Conservation (phyloP, 495 filamentous ascomycete genomes). For the Aeminium ludgeri region DNA sequence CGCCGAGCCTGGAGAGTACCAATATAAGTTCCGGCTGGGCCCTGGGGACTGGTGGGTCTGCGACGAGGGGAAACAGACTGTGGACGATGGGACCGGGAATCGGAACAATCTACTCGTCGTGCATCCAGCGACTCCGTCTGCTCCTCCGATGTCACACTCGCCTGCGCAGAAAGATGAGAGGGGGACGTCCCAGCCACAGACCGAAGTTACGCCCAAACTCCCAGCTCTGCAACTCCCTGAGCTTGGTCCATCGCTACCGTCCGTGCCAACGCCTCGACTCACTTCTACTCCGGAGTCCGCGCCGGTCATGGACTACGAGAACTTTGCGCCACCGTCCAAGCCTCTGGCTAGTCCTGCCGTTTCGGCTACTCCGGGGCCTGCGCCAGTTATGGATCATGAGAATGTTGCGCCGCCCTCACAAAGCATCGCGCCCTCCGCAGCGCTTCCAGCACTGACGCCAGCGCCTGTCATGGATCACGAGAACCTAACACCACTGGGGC, state of each 20-base stretch:
- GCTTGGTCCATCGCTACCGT: no score
- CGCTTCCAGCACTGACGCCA: not conserved
- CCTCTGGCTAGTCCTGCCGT: not conserved
- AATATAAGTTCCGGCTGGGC: constrained; percentile 56
- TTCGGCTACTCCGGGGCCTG: not conserved
- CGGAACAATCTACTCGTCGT: constrained; percentile 39
- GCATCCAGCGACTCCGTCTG: not conserved
- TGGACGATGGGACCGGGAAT: constrained; percentile 38
- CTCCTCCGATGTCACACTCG: no score
- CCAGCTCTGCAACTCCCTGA: no score
- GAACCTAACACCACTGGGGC: not conserved
- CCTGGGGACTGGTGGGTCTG: constrained; percentile 47
- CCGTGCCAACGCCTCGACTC: no score
- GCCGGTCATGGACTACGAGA: constrained; percentile 10
- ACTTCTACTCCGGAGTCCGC: not conserved
- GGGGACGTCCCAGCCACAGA: no score
- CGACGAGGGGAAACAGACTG: constrained; percentile 37
- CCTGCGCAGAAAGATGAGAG: no score
- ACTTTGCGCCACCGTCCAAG: not conserved
- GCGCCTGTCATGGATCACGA: not conserved
- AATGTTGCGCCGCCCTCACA: no score
- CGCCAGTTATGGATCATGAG: no score
- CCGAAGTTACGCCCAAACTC: no score
- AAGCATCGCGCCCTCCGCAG: no score
- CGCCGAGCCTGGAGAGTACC: constrained; percentile 35